These are phyloP conservation scores for Backusella sp. DNA, from an alignment of 192 early-diverging fungal genomes.

Conservation along the genomic window DNA sequence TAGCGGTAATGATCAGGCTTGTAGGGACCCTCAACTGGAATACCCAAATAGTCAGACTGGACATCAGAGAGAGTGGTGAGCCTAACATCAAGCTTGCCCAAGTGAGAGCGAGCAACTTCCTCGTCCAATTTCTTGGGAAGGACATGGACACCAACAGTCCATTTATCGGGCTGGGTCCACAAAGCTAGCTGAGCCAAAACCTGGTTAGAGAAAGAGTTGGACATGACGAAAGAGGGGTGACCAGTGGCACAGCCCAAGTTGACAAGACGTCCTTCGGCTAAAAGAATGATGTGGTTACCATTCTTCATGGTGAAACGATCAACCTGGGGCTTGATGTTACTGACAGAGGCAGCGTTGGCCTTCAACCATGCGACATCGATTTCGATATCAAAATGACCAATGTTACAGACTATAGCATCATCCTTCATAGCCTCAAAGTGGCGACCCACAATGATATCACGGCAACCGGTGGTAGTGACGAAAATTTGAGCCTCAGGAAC, in stretches of 20 bases:
- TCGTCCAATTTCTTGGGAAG: conserved; percentile 99
- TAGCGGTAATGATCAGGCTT: conserved; percentile 98
- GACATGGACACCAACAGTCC: conserved; percentile 96
- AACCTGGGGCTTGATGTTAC: conserved; percentile 99
- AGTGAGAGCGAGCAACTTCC: conserved; percentile 95
- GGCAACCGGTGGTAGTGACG: conserved; percentile 98
- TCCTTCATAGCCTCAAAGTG: conserved; percentile 96
- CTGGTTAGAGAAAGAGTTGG: conserved; percentile 99
- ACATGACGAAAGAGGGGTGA: conserved; percentile 99
- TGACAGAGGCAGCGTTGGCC: conserved; percentile 80
- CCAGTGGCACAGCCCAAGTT: conserved; percentile 99
- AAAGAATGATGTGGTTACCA: conserved; percentile 93
- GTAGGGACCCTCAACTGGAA: conserved; percentile 85
- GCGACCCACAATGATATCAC: conserved; percentile 93
- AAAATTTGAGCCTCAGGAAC: conserved; percentile 92
- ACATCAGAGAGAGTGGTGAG: conserved; percentile 74
- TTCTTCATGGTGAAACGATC: conserved; percentile 92
- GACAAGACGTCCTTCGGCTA: conserved; percentile 98
- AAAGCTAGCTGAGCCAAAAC: conserved; percentile 97
- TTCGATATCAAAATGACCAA: conserved; percentile 99
- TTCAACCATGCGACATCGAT: conserved; percentile 99
- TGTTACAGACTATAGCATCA: conserved; percentile 99
- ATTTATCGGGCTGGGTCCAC: conserved; percentile 87
- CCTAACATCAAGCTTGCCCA: conserved; percentile 94
- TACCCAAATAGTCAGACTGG: conserved; percentile 76